Evolutionary conservation across 1,284 basidiomycete species (phyloP).

Genomic region (Phaffia rhodozyma): DNA sequence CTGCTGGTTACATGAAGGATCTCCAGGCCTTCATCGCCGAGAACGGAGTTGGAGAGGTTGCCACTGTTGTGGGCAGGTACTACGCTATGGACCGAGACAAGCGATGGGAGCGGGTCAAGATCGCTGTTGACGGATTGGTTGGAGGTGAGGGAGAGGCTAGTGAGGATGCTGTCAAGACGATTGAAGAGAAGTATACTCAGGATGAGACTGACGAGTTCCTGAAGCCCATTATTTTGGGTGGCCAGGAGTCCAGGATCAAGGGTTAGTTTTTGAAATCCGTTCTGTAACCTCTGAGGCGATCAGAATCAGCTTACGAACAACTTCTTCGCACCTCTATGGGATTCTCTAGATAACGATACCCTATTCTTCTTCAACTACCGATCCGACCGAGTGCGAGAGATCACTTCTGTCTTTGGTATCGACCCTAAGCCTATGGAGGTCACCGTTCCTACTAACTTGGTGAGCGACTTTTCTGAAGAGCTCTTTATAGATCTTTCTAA

Average conservation of each 20-base stretch:
- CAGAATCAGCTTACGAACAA: slow-evolving; percentile 3
- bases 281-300: not conserved
- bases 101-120: slow-evolving; percentile 81
- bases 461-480: slow-evolving; percentile 30
- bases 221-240: slow-evolving; percentile 78
- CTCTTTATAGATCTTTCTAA: not conserved
- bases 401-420: slow-evolving; percentile 62
- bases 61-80: slow-evolving; percentile 74
- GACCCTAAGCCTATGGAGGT: slow-evolving; percentile 72
- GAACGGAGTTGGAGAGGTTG: slow-evolving; percentile 48
- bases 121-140: slow-evolving; percentile 70
- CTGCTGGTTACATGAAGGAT: slow-evolving; percentile 58
- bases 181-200: slow-evolving; percentile 60
- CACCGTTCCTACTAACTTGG: slow-evolving; percentile 66
- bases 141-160: slow-evolving; percentile 57
- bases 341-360: slow-evolving; percentile 54
- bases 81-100: slow-evolving; percentile 95
- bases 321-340: not conserved
- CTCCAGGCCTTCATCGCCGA: slow-evolving; percentile 65
- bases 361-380: slow-evolving; percentile 92
- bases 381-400: slow-evolving; percentile 84
- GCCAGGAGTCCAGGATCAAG: slow-evolving; percentile 64
- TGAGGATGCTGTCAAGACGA: slow-evolving; percentile 52
- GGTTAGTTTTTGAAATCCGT: slow-evolving; percentile 38
- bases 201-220: slow-evolving; percentile 84